Evolutionary conservation across 225 moss, liverwort and hornwort genomes (phyloP).

Genomic region (Physcomitrium patens): DNA sequence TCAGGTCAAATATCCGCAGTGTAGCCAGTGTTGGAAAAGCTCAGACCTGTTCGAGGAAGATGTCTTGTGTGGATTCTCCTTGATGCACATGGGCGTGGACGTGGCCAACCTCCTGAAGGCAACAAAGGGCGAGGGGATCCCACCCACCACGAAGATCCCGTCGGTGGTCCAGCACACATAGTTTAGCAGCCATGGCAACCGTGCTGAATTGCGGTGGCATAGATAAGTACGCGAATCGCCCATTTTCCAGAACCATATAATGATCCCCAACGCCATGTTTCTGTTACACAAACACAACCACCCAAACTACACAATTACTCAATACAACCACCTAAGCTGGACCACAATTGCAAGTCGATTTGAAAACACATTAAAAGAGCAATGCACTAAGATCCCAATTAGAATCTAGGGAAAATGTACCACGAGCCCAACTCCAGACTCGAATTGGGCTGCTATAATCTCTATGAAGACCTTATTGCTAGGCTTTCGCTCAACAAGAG

Average conservation of each 20-base stretch:
- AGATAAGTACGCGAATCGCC: conserved; percentile 50
- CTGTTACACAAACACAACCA: conserved; percentile 30
- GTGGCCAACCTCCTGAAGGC: conserved; percentile 55
- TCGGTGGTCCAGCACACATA: conserved; percentile 53
- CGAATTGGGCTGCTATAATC: no score
- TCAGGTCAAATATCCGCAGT: background rate
- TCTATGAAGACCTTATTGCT: no score
- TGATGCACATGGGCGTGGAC: conserved; percentile 62
- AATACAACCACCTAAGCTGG: conserved; percentile 9
- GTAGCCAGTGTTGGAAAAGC: background rate
- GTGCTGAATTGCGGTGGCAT: conserved; percentile 46
- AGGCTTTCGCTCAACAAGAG: no score
- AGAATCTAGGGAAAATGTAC: background rate
- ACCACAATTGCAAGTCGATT: background rate
- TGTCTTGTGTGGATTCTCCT: conserved; percentile 51
- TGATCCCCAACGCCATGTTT: conserved; percentile 51
- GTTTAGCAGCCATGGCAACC: conserved; percentile 34
- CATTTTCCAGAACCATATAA: conserved; percentile 57
- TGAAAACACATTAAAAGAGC: background rate
- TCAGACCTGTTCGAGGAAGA: conserved; percentile 57
- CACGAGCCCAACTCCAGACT: background rate
- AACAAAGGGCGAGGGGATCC: conserved; percentile 51
- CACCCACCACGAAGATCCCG: conserved; percentile 29
- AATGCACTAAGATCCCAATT: background rate
- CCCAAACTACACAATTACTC: background rate